Percentiles rank a stretch among this genome's conserved stretches.
phyloP scores from a whole-genome alignment of 495 filamentous ascomycete genomes.

The Daldinia concentrica region DNA sequence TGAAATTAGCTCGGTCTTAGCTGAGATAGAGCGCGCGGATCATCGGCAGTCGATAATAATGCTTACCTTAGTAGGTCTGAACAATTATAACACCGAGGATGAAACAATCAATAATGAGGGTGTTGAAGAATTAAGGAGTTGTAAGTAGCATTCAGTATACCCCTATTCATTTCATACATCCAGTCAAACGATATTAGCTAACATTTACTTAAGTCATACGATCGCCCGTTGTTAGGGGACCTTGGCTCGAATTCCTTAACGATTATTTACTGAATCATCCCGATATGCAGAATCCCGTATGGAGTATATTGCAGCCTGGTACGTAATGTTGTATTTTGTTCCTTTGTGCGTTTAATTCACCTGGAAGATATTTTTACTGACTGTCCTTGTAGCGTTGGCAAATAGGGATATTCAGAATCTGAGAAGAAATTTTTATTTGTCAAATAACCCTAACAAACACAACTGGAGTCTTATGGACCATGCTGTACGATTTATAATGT shows the following conservation, averaged over 20 bases:
- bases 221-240: neutral
- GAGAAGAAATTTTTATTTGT: neutral
- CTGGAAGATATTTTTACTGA: neutral
- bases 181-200: neutral
- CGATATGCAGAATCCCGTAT: neutral
- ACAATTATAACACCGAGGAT: neutral
- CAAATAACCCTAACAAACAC: neutral
- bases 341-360: too few relatives aligned
- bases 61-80: neutral
- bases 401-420: neutral
- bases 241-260: neutral
- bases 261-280: neutral
- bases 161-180: neutral
- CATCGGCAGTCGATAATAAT: neutral
- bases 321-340: neutral
- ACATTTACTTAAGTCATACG: constrained; percentile 2
- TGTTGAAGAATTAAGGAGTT: neutral
- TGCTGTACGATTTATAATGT: constrained; percentile 15
- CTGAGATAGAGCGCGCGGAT: neutral
- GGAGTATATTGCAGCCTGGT: constrained; percentile 20
- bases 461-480: constrained; percentile 25
- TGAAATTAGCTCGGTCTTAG: neutral
- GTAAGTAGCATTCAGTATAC: neutral
- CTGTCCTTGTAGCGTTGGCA: neutral
- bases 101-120: neutral